Percentiles rank a stretch among this genome's conserved stretches.
phyloP scores from a whole-genome alignment of 352 stramenopile genomes.

The Pythium diclinum region DNA sequence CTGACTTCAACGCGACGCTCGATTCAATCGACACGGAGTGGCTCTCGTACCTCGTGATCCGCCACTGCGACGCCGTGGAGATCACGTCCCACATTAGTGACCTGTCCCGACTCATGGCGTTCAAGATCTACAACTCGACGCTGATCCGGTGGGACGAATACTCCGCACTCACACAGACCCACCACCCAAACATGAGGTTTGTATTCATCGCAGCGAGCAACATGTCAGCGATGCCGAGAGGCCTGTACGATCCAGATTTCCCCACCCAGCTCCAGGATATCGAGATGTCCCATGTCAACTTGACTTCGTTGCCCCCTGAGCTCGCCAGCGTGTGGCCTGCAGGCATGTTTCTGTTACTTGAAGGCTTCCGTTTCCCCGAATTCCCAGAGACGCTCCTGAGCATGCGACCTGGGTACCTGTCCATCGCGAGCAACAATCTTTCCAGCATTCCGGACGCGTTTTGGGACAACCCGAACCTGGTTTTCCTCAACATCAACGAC shows the following conservation, averaged over 20 bases:
- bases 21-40: conserved; percentile 14
- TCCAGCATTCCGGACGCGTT: too few relatives aligned
- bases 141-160: conserved; percentile 17
- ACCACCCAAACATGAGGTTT: conserved; percentile 15
- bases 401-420: too few relatives aligned
- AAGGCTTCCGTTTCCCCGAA: conserved; percentile 12
- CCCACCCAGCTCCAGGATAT: conserved; percentile 11
- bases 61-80: conserved; percentile 17
- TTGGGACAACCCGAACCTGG: too few relatives aligned
- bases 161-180: conserved; percentile 18
- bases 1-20: conserved; percentile 21
- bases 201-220: conserved; percentile 17
- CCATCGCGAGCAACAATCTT: too few relatives aligned
- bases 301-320: conserved; percentile 15
- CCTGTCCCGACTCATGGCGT: conserved; percentile 8
- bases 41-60: conserved; percentile 25
- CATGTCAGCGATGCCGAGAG: conserved; percentile 11
- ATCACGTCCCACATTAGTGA: conserved; percentile 19
- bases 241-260: conserved; percentile 14
- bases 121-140: conserved; percentile 31
- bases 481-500: too few relatives aligned
- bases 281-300: conserved; percentile 17
- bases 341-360: conserved; percentile 22
- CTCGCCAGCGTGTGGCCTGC: conserved; percentile 11
- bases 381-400: too few relatives aligned